phyloP scores from a whole-genome alignment of 495 filamentous ascomycete species.

The Penicillium arizonense region DNA sequence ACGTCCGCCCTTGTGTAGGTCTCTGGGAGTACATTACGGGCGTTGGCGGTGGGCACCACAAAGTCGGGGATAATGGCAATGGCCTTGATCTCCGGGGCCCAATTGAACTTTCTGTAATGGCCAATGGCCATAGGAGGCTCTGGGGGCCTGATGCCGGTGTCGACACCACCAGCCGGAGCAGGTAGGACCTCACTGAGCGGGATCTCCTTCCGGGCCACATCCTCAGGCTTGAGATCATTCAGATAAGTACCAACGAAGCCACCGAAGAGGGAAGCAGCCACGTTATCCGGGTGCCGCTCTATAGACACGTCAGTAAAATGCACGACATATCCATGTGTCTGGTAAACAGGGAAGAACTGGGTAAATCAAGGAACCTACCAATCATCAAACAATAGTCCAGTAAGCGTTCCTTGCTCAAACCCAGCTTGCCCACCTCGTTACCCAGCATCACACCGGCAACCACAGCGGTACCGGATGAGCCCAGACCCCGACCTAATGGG shows the following conservation, averaged over 20 bases:
- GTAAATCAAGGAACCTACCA: conserved; percentile 39
- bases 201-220: conserved; percentile 84
- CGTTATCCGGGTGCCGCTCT: conserved; percentile 96
- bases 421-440: conserved; percentile 82
- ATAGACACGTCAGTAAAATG: conserved; percentile 14
- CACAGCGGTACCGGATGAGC: conserved; percentile 90
- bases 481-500: conserved; percentile 83
- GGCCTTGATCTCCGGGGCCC: conserved; percentile 90
- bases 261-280: conserved; percentile 90
- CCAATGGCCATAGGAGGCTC: conserved; percentile 88
- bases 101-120: conserved; percentile 87
- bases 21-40: conserved; percentile 76
- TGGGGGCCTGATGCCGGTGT: conserved; percentile 80
- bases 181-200: conserved; percentile 93
- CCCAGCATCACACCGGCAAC: conserved; percentile 90
- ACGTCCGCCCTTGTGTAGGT: conserved; percentile 76
- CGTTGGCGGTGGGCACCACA: conserved; percentile 85
- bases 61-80: conserved; percentile 94
- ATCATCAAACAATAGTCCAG: conserved; percentile 97
- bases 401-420: conserved; percentile 75
- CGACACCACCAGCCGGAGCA: conserved; percentile 77
- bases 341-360: too few relatives aligned
- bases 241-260: conserved; percentile 97
- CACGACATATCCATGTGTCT: neutral
- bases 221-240: conserved; percentile 81